Evolutionary conservation across 2,329 filamentous ascomycete species (phyloP), one percentile per base, ranked within the genome.

Genomic region (Dothistroma pini): DNA sequence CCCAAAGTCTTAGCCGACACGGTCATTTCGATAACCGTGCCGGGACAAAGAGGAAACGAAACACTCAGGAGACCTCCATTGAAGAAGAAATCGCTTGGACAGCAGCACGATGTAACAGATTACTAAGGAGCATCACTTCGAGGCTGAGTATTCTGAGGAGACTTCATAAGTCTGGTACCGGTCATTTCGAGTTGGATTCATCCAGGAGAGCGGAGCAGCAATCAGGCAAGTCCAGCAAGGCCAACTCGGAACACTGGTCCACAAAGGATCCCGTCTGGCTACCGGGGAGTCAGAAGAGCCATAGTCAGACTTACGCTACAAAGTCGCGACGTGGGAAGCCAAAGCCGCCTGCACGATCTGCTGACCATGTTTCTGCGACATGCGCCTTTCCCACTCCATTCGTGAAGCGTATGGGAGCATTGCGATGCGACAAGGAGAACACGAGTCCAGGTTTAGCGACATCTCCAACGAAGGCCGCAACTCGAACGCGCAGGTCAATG

Each of bases 1-100:
- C 12, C 11, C 21, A 59, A 50, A 10, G 54, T 59, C 29, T 53
- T 35, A 53, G 25, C 51, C n/a, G 7, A 32, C 31, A 32, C 21
- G 51, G 31, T 14, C 29, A 51, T 35, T 29, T 32, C 31, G 31
- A 32, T n/a, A 35, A 9, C 16, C 31, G 22, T 3, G 19, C 38
- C 25, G 57, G 57, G 31, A 16, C 32, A 2, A 62, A 60, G 44
- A 51, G 63, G 12, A 66, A 62, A 55, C 61, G 58, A 10, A 11
- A 48, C 5, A 51, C 38, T 31, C 58, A 61, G 50, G 58, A 59
- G 21, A 35, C 32, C 49, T 47, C 22, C n/a, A 22, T 57, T 16
- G 59, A 62, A 14, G 63, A 65, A 47, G 66, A 66, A 47, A 59
- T 63, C n/a, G 55, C 60, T 11, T 68, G 66, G 66, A 66, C 66